Base-by-base conservation (phyloP, 2,329 filamentous ascomycete genomes). In the Aspergillus piperis region DNA sequence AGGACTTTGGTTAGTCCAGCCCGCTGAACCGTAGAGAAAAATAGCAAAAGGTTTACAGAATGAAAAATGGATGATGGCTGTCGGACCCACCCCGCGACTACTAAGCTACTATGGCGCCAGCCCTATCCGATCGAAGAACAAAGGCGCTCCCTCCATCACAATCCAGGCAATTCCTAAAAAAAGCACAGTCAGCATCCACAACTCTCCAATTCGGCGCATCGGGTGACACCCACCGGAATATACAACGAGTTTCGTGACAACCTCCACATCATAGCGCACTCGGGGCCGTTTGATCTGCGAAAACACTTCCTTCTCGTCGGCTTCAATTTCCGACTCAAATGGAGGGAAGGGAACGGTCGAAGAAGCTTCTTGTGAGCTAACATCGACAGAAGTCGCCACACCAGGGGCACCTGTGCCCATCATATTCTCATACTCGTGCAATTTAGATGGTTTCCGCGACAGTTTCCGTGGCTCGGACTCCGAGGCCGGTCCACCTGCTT, bases 211-310 rank as follows among this genome's bases (percentile, higher is more conserved):
- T 21, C 23, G 42, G 38, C 25, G 52, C 60, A 51, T 27, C n/a
- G 7, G 41, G 23, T 30, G 11, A 5, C 15, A 78, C 87, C 76
- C 79, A 92, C 94, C 95, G 61, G 90, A 85, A 79, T 99, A 99
- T 23, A 99, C 92, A 69, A 99, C 90, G 62, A 99, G 78, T 78
- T 97, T 98, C 5, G 95, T 98, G 39, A 99, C 90, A 41, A 99
- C 94, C 77, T 99, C 95, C n/a, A 98, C 94, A 77, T 99, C 95
- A 72, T 98, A 99, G 68, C 93, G 84, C 61, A 97, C 93, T 66
- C 95, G 87, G 52, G 95, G 92, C 77, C 90, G 91, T 64, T 92
- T 88, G 58, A 98, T 82, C 72, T 84, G 87, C 48, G 88, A 89
- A 75, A 98, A 97, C 75, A 98, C 88, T 73, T 96, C 90, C 67